Evolutionary conservation across 1,139 yeast genomes (phyloP), one percentile per base, ranked within the genome.

Genomic region (Wickerhamiella infanticola): DNA sequence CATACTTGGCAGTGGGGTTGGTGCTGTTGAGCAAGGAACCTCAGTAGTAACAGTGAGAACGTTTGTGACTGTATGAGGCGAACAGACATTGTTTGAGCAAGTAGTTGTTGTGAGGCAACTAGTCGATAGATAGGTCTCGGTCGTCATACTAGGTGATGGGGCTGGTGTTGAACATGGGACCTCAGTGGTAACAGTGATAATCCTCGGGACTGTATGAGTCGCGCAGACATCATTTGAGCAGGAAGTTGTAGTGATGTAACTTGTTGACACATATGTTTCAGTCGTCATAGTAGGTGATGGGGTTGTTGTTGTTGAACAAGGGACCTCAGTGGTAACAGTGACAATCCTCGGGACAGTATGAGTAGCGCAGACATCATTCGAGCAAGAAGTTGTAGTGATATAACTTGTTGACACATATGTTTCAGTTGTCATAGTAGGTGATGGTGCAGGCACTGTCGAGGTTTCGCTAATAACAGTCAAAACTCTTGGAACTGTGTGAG

Each of bases 231-330:
- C 41, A 35, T 42, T 39, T 11, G 43, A 41, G 11, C 42, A 31
- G 35, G 43, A 24, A 11, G 27, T 38, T 9, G 36, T 25, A 3
- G 46, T 40, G 9, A 41, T 35, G 42, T 36, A 45, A 3, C 40
- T 24, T 3, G 46, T 49, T 29, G 51, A 37, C 6, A 39, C 46
- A 18, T 18, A 18, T 18, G 18, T 18, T 18, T 18, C 18, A 18
- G 18, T 18, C 18, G 18, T 18, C 18, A 18, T 18, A 18, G 18
- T 18, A 18, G 18, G 18, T 18, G 18, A 18, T 18, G 18, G 18
- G 18, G 18, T 18, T 18, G 18, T 1, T 3, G 42, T 42, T 24
- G 43, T 42, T 31, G 43, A 29, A 39, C 37, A 37, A 29, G 35
- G 35, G 29, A 40, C 35, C 36, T 26, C 27, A 26, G 35, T n/a